phyloP scores from a whole-genome alignment of 2,329 filamentous ascomycete genomes.

The Aspergillus carbonarius region DNA sequence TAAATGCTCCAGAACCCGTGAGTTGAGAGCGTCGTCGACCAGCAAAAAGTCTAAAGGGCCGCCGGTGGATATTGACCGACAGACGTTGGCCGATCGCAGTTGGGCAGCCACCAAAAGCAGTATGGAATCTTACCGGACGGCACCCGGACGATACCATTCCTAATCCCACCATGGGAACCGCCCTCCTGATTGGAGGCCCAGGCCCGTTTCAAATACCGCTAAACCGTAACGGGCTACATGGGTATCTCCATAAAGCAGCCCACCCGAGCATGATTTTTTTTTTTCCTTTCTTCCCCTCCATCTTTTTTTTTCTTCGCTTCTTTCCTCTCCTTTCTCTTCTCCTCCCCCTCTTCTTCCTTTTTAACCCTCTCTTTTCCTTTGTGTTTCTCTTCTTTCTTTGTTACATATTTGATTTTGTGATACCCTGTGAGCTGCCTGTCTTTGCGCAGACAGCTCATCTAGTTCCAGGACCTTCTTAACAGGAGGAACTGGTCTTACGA shows the following conservation, averaged over 20 bases:
- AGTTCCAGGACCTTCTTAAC: conserved; percentile 16
- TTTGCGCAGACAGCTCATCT: conserved; percentile 30
- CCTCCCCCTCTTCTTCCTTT: conserved; percentile 16
- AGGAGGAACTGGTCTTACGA: background rate
- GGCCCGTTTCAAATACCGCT: background rate
- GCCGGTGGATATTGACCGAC: background rate
- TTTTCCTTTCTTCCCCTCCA: conserved; percentile 8
- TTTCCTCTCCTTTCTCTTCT: conserved; percentile 15
- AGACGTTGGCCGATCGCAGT: background rate
- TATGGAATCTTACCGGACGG: background rate
- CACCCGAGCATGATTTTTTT: conserved; percentile 3
- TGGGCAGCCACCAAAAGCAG: background rate
- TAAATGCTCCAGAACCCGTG: background rate
- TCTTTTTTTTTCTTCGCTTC: conserved; percentile 14
- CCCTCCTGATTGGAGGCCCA: background rate
- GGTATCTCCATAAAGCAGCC: background rate
- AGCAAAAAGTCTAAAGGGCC: background rate
- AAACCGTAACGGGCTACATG: background rate
- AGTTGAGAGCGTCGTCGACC: background rate
- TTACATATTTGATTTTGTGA: conserved; percentile 29
- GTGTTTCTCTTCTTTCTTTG: conserved; percentile 24
- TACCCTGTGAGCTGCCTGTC: conserved; percentile 36
- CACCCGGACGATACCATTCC: background rate
- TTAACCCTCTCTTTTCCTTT: conserved; percentile 20
- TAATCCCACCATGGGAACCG: background rate